A percentile compares a stretch with the other conserved stretches of the same genome.
Evolutionary conservation across 495 filamentous ascomycete species (phyloP).

Genomic region (Hyaloscypha bicolor): DNA sequence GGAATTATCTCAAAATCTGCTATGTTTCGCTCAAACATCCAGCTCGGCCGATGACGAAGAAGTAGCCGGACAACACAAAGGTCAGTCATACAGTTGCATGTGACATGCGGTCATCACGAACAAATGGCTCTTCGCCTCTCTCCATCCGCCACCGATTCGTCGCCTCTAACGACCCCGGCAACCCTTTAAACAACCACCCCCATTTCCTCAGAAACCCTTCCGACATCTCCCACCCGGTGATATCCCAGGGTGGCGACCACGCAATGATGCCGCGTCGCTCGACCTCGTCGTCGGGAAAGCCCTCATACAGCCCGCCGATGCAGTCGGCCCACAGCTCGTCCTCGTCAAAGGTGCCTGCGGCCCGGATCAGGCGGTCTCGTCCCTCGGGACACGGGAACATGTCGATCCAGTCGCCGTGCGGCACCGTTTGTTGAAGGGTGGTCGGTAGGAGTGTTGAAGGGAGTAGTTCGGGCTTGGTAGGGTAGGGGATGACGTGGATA

Average conservation of each 20-base stretch:
- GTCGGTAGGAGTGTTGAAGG: conserved; percentile 36
- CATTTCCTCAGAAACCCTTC: conserved; percentile 50
- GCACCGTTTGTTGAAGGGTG: conserved; percentile 32
- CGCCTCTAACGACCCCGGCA: conserved; percentile 40
- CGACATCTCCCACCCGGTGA: conserved; percentile 48
- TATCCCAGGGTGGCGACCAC: conserved; percentile 48
- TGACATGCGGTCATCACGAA: conserved; percentile 22
- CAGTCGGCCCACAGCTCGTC: conserved; percentile 45
- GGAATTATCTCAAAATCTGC: too few species aligned
- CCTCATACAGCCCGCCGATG: conserved; percentile 45
- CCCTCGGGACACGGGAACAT: conserved; percentile 38
- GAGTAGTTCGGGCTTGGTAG: conserved; percentile 31
- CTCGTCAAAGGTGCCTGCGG: conserved; percentile 43
- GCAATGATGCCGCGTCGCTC: conserved; percentile 44
- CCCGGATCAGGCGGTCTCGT: conserved; percentile 28
- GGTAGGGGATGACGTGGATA: conserved; percentile 39
- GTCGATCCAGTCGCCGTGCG: conserved; percentile 43
- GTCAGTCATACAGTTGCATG: conserved; percentile 24
- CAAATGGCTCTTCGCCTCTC: conserved; percentile 43
- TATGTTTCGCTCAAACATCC: too few species aligned
- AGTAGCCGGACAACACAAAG: conserved; percentile 16
- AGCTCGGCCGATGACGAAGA: too few species aligned
- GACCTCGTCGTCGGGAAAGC: conserved; percentile 44
- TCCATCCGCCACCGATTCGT: conserved; percentile 45
- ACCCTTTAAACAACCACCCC: conserved; percentile 43